Evolutionary conservation across 83 land plant genomes (phyloP), one percentile per base, ranked within the genome.

Genomic region (Picea abies): DNA sequence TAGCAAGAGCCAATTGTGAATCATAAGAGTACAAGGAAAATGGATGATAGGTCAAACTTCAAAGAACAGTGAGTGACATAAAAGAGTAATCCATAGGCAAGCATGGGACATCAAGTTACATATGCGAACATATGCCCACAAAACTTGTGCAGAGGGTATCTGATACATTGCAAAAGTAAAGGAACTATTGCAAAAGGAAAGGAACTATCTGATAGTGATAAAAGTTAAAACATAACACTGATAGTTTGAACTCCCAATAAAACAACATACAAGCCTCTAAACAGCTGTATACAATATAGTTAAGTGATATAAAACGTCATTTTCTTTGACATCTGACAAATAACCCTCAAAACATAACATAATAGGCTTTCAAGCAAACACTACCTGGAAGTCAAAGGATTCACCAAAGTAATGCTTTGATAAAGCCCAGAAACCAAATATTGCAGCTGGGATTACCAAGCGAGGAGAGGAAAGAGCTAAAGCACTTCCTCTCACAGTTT

Each of bases 381-480:
- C 67, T 86, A 95, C 96, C 96, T 95, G 89, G 62, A 95, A 95
- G 81, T 92, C 93, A 79, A 93, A 93, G 14, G 85, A 79, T 65
- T 82, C 86, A 52, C 80, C 83, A 26, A 82, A 61, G 41, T 87
- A 88, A 83, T 87, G 88, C 67, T 92, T 88, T 4, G 88, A 93
- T 29, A 92, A 63, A 29, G 83, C 81, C 99, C 99, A 97, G 47
- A 93, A 80, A 41, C 91, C 91, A 88, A 87, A 97, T 61, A 97
- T 86, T 47, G 89, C 90, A 41, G 91, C 96, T 52, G 98, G 98
- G 71, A 97, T 86, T 62, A 91, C 93, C 76, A 97, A 94, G 82
- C 99, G 89, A n/a, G 99, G 99, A 56, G 99, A 97, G 11, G 98
- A 93, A 63, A 97, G 92, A n/a, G 98, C 92, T 9, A 93, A 32